Evolutionary conservation across 2,329 filamentous ascomycete species (phyloP).

Genomic region (Talaromyces piceae): DNA sequence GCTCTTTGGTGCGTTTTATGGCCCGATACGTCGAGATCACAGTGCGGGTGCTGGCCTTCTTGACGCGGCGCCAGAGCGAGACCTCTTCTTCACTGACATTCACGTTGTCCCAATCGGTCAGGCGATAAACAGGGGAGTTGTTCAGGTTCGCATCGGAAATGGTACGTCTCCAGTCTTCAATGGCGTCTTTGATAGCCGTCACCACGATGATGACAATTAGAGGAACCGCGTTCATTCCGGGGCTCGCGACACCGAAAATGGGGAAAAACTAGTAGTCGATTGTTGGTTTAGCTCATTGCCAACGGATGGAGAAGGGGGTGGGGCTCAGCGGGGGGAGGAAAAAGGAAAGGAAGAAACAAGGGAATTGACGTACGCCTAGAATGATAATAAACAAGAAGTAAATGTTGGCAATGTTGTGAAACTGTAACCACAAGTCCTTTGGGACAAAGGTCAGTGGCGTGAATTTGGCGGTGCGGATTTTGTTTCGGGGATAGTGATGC

Average conservation of each 20-base stretch:
- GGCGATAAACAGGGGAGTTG: slow-evolving; percentile 86
- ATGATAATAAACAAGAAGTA: slow-evolving; percentile 98
- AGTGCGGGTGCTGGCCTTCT: slow-evolving; percentile 71
- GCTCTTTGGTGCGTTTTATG: slow-evolving; percentile 42
- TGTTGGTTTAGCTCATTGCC: too few relatives aligned
- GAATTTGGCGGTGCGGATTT: slow-evolving; percentile 97
- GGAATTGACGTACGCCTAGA: slow-evolving; percentile 68
- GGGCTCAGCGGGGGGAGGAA: too few relatives aligned
- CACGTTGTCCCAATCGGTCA: slow-evolving; percentile 85
- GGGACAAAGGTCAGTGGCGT: slow-evolving; percentile 90
- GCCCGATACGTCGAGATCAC: slow-evolving; percentile 50
- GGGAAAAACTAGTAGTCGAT: slow-evolving; percentile 78
- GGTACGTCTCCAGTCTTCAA: slow-evolving; percentile 91
- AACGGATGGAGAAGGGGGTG: too few relatives aligned
- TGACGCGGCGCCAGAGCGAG: slow-evolving; percentile 76
- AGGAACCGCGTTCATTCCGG: slow-evolving; percentile 80
- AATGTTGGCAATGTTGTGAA: slow-evolving; percentile 96
- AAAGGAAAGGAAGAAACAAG: neutral
- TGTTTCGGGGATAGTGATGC: slow-evolving; percentile 74
- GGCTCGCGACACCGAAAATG: slow-evolving; percentile 88
- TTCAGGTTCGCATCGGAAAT: slow-evolving; percentile 89
- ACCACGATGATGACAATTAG: slow-evolving; percentile 85
- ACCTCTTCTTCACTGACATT: slow-evolving; percentile 85
- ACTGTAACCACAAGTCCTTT: slow-evolving; percentile 96
- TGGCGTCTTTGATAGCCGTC: slow-evolving; percentile 86